Evolutionary conservation across 2,329 filamentous ascomycete species (phyloP), one percentile per base, ranked within the genome.

Genomic region (Exophiala aquamarina): DNA sequence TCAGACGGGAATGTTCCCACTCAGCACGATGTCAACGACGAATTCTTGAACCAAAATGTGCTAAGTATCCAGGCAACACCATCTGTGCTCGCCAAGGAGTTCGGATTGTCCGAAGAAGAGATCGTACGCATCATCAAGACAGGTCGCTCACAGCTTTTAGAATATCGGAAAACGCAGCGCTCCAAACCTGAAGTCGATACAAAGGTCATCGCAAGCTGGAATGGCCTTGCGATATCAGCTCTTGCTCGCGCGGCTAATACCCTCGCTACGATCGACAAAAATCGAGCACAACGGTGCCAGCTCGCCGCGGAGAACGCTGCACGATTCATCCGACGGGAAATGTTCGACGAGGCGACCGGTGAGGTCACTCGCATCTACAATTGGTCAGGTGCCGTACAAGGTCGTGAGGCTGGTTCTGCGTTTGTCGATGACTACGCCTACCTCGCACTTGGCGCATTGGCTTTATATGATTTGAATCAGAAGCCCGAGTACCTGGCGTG

Each of bases 361-460:
- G 77, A 79, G 3, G 70, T 97, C 13, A 87, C 84, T 63, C 80
- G 91, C 40, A 44, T 57, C 10, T 23, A 32, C 18, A 36, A 28
- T 13, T 28, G 26, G 29, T 38, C 42, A 3, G 31, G 39, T 9
- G 32, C 31, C 17, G 8, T 34, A 2, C 21, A 44, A 14, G 47
- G 43, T 32, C 37, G 40, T 14, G 44, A 44, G 14, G 39, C 43
- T 6, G 81, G 92, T 33, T 94, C 86, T 68, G 81, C 82, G 21
- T 95, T 97, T 66, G 89, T 92, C 1, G 93, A 97, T 59, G 93
- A 98, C 69, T 97, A 97, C 63, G 89, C 92, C 2, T 95, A 92
- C 66, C 66, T 97, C 32, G 87, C 90, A 40, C 81, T 85, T 40
- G 92, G 90, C 0, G 74, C 96, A 1, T 72, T 97, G 47, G 85